phyloP scores from a whole-genome alignment of 352 stramenopile genomes.

The Pythium aquatile region DNA sequence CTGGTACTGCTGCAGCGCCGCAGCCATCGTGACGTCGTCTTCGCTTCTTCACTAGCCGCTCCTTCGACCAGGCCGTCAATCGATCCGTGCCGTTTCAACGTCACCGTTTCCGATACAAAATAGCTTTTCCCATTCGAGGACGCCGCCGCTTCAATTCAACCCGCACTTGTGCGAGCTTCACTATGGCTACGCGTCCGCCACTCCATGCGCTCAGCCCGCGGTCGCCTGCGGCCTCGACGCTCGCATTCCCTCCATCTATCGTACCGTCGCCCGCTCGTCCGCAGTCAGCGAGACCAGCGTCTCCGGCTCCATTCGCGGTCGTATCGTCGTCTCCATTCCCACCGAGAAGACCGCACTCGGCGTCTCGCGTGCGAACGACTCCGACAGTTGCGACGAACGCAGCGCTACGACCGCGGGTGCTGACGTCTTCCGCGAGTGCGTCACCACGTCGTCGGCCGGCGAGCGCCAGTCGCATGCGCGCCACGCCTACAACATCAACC shows the following conservation, averaged over 20 bases:
- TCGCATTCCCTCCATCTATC: slow-evolving; percentile 11
- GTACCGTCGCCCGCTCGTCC: slow-evolving; percentile 5
- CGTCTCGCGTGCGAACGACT: slow-evolving; percentile 16
- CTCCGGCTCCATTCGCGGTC: not conserved
- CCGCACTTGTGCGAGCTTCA: not conserved
- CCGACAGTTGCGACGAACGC: slow-evolving; percentile 3
- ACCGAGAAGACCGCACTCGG: slow-evolving; percentile 21
- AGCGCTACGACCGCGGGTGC: slow-evolving; percentile 18
- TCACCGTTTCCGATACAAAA: slow-evolving; percentile 14
- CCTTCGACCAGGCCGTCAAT: not conserved
- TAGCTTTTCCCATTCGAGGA: not conserved
- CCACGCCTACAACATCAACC: slow-evolving; percentile 14
- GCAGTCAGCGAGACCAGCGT: slow-evolving; percentile 6
- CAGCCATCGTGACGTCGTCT: slow-evolving; percentile 22
- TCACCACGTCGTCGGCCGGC: slow-evolving; percentile 24
- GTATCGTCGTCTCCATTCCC: not conserved
- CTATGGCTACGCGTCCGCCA: slow-evolving; percentile 18
- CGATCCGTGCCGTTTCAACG: slow-evolving; percentile 8
- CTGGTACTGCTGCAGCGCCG: slow-evolving; percentile 67
- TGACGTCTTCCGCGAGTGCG: slow-evolving; percentile 16
- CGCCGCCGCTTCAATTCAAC: not conserved
- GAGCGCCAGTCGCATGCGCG: slow-evolving; percentile 38
- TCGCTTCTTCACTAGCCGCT: not conserved
- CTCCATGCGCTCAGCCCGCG: slow-evolving; percentile 12
- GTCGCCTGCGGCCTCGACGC: not conserved